Conservation (phyloP, 257 asterid genomes). For the Misopates orontium region DNA sequence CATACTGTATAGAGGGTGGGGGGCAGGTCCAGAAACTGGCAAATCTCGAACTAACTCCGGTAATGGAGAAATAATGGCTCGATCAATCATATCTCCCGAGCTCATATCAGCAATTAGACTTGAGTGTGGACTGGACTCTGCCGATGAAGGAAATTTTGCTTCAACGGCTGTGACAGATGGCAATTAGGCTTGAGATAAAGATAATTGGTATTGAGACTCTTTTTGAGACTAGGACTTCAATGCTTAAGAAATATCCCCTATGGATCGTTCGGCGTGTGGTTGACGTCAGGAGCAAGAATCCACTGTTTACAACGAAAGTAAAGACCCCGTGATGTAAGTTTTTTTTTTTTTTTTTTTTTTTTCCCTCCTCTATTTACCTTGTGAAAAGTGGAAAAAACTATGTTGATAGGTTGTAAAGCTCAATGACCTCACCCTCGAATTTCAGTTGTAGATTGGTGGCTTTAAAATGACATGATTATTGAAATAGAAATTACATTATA, state of each 20-base stretch:
- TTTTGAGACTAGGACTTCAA: too few relatives aligned
- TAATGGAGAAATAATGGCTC: slow-evolving; percentile 30
- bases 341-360: not conserved
- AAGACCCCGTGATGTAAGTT: too few relatives aligned
- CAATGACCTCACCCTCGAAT: too few relatives aligned
- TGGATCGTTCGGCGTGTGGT: too few relatives aligned
- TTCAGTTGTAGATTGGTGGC: too few relatives aligned
- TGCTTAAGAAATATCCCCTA: too few relatives aligned
- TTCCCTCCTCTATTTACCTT: not conserved
- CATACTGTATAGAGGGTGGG: slow-evolving; percentile 94
- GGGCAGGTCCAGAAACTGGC: slow-evolving; percentile 42
- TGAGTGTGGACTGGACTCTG: slow-evolving; percentile 67
- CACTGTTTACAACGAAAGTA: too few relatives aligned
- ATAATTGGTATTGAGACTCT: not conserved
- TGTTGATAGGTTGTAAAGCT: too few relatives aligned
- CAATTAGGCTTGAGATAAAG: not conserved
- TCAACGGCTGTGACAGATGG: not conserved
- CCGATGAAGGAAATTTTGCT: slow-evolving; percentile 13
- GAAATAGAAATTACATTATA: too few relatives aligned
- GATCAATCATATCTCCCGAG: slow-evolving; percentile 57
- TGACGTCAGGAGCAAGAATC: too few relatives aligned
- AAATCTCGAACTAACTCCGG: slow-evolving; percentile 19
- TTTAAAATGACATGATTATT: too few relatives aligned
- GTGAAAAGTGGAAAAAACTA: too few relatives aligned
- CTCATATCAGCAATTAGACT: slow-evolving; percentile 79